Evolutionary conservation across 2,329 filamentous ascomycete genomes (phyloP).

Genomic region (Alternaria sp.): DNA sequence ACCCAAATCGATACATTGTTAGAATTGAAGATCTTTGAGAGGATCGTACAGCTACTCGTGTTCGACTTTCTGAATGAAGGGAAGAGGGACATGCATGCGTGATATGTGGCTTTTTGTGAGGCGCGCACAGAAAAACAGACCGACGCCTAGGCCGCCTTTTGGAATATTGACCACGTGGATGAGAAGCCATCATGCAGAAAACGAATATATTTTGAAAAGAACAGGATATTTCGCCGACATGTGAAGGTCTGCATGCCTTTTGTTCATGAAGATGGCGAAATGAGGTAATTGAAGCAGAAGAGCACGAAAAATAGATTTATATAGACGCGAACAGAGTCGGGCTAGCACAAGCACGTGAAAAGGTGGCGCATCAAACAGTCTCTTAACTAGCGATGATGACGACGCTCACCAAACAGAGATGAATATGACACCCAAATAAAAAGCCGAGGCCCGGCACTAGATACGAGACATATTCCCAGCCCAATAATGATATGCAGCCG

Average conservation of each 20-base stretch:
- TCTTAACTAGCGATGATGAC: background rate
- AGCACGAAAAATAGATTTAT: background rate
- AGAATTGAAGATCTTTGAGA: background rate
- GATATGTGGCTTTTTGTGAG: fast-evolving
- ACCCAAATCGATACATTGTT: fast-evolving
- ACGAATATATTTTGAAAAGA: too few relatives aligned
- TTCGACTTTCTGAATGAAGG: fast-evolving
- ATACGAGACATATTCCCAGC: background rate
- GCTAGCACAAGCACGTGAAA: background rate
- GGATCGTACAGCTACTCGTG: fast-evolving
- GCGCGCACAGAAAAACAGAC: background rate
- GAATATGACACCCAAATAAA: background rate
- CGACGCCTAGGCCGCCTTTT: background rate
- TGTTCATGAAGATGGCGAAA: background rate
- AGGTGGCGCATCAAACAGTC: background rate
- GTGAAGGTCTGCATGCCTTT: too few relatives aligned
- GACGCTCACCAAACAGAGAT: background rate
- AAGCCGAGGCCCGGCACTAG: background rate
- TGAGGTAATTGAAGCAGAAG: background rate
- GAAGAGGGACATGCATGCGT: background rate
- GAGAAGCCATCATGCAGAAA: background rate
- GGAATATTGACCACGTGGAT: background rate
- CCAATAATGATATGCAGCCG: background rate
- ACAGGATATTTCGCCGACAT: too few relatives aligned
- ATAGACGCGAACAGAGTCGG: background rate